Evolutionary conservation across 78 protist species (phyloP).

Genomic region (Bodo saltans): DNA sequence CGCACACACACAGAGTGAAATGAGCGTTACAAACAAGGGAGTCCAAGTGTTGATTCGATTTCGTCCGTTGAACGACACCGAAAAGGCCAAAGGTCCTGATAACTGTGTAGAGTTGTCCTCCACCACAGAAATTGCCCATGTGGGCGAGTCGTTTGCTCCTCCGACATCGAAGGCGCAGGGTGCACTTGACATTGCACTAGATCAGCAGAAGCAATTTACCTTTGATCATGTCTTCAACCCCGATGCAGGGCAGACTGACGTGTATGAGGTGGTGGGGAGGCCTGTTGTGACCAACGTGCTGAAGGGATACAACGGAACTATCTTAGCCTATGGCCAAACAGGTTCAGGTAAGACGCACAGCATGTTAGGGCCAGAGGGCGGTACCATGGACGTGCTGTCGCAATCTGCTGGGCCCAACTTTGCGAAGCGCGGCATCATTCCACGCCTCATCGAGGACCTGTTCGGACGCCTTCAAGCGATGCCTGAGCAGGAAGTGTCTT

Average conservation of each 20-base stretch:
- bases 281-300: slow-evolving; percentile 49
- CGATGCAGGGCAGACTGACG: slow-evolving; percentile 41
- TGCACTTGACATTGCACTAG: slow-evolving; percentile 1
- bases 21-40: background rate
- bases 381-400: background rate
- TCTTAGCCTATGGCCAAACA: slow-evolving; percentile 34
- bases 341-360: slow-evolving; percentile 36
- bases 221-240: slow-evolving; percentile 57
- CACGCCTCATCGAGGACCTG: slow-evolving; percentile 49
- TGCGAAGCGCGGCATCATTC: slow-evolving; percentile 49
- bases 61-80: slow-evolving; percentile 66
- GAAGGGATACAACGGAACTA: slow-evolving; percentile 35
- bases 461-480: slow-evolving; percentile 25
- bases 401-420: background rate
- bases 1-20: no score
- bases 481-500: slow-evolving; percentile 19
- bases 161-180: no score
- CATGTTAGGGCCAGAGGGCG: slow-evolving; percentile 15
- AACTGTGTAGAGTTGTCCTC: background rate
- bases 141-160: no score
- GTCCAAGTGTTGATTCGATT: slow-evolving; percentile 58
- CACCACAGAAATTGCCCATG: no score
- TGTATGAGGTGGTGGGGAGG: slow-evolving; percentile 63
- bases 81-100: slow-evolving; percentile 38
- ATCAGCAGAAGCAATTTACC: slow-evolving; percentile 40